Conservation (phyloP, 345 rosid genomes). For the Xanthoceras sorbifolium region DNA sequence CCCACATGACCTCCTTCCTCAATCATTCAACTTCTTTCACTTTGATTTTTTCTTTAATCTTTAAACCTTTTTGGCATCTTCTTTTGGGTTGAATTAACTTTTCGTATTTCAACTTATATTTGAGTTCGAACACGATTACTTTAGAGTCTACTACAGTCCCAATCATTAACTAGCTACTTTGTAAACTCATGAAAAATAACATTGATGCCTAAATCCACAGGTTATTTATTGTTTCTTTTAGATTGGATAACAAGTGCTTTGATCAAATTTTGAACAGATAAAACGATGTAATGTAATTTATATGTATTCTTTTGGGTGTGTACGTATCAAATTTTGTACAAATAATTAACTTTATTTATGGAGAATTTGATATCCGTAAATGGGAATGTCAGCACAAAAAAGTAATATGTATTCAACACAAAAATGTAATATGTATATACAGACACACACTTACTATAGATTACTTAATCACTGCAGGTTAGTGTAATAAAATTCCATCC, state of each 20-base stretch:
- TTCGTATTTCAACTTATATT: background rate
- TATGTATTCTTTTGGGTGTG: background rate
- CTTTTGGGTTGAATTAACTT: background rate
- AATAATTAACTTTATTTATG: too few relatives aligned
- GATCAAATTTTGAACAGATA: background rate
- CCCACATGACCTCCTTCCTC: too few relatives aligned
- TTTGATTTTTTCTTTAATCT: background rate
- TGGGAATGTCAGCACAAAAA: too few relatives aligned
- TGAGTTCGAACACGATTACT: background rate
- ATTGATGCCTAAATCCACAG: background rate
- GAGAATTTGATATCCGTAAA: too few relatives aligned
- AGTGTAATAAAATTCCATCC: too few relatives aligned
- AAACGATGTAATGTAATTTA: too few relatives aligned
- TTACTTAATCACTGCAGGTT: too few relatives aligned
- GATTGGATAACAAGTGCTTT: background rate
- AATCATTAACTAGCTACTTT: background rate
- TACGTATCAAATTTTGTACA: too few relatives aligned
- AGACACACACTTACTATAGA: too few relatives aligned
- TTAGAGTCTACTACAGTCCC: background rate
- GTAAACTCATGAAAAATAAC: background rate
- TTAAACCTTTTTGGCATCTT: background rate
- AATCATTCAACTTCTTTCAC: constrained; percentile 3
- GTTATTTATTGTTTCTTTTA: background rate
- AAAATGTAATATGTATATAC: too few relatives aligned
- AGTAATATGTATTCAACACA: too few relatives aligned